Evolutionary conservation across 768 basidiomycete species (phyloP).

Genomic region (Zangia roseola): DNA sequence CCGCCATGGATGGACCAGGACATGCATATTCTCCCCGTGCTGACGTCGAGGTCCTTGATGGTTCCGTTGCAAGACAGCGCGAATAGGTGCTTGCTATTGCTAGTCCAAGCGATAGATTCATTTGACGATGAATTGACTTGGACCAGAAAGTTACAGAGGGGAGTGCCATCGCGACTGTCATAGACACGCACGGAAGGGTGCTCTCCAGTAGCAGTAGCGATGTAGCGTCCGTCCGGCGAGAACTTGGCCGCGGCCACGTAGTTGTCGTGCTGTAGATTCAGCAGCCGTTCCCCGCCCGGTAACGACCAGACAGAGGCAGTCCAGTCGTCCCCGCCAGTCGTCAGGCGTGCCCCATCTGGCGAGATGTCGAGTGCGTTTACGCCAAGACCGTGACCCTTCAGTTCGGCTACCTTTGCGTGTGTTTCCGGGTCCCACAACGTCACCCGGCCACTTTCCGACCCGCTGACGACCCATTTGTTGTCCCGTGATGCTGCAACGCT

Average conservation of each 20-base stretch:
- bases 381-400: background rate
- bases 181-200: background rate
- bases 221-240: background rate
- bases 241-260: background rate
- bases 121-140: background rate
- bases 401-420: background rate
- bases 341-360: background rate
- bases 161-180: background rate
- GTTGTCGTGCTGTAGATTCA: background rate
- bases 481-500: background rate
- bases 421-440: background rate
- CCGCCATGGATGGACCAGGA: background rate
- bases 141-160: background rate
- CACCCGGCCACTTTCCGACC: background rate
- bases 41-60: background rate
- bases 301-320: background rate
- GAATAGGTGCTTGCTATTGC: background rate
- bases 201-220: background rate
- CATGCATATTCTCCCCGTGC: background rate
- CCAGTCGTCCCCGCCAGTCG: background rate
- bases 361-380: background rate
- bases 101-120: conserved; percentile 1
- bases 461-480: conserved; percentile 1
- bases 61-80: background rate
- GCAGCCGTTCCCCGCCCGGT: background rate